Percentiles rank a stretch among this genome's conserved stretches.
phyloP scores from a whole-genome alignment of 169 alveolate species.

The Ichthyophthirius multifiliis region DNA sequence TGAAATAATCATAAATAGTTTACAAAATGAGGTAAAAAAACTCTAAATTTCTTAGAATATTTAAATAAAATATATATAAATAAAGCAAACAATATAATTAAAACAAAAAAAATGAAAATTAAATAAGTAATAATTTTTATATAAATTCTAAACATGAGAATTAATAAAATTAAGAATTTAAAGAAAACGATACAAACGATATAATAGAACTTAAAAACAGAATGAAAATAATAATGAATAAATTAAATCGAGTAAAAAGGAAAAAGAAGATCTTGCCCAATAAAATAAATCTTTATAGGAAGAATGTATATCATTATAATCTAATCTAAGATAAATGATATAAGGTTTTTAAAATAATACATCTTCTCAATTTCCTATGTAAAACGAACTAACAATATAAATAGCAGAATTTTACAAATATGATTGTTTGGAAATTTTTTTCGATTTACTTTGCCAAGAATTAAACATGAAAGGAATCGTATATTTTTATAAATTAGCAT shows the following conservation, averaged over 20 bases:
- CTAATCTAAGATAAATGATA: slow-evolving; percentile 71
- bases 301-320: slow-evolving; percentile 60
- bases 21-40: no score
- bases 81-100: no score
- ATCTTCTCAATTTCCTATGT: slow-evolving; percentile 71
- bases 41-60: no score
- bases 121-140: no score
- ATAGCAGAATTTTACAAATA: slow-evolving; percentile 73
- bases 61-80: no score
- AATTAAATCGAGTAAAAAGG: slow-evolving; percentile 52
- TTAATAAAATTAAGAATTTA: background rate
- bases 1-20: no score
- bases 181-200: background rate
- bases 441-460: slow-evolving; percentile 76
- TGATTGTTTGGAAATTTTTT: slow-evolving; percentile 78
- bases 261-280: slow-evolving; percentile 41
- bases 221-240: slow-evolving; percentile 42
- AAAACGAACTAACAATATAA: slow-evolving; percentile 63
- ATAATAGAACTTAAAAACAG: slow-evolving; percentile 21
- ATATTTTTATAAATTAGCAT: slow-evolving; percentile 55
- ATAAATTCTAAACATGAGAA: no score
- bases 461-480: slow-evolving; percentile 74
- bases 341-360: slow-evolving; percentile 73
- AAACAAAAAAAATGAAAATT: no score
- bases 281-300: slow-evolving; percentile 61